These are phyloP conservation scores for Aspergillus aculeatus DNA, from an alignment of 2,329 filamentous ascomycete genomes.

Conservation along the genomic window DNA sequence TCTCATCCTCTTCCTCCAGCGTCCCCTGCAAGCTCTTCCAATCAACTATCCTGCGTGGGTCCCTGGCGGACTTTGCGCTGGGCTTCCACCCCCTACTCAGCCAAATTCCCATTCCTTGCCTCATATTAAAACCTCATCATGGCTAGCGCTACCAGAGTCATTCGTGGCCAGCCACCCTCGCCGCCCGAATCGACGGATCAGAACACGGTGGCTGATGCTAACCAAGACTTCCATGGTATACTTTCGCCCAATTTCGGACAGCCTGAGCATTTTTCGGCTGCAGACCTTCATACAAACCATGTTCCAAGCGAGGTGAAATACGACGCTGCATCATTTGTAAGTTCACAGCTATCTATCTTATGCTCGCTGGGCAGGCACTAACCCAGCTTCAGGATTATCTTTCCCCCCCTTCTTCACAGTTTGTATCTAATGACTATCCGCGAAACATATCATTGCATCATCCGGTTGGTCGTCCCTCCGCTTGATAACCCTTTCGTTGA, in stretches of 20 bases:
- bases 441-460: slow-evolving; percentile 17
- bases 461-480: slow-evolving; percentile 20
- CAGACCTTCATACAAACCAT: slow-evolving; percentile 3
- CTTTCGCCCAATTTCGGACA: slow-evolving; percentile 17
- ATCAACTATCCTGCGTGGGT: not conserved
- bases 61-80: not conserved
- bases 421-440: slow-evolving; percentile 18
- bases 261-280: slow-evolving; percentile 7
- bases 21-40: not conserved
- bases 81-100: not conserved
- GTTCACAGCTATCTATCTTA: slow-evolving; percentile 1
- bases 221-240: slow-evolving; percentile 14
- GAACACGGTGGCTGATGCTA: slow-evolving; percentile 18
- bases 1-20: not conserved
- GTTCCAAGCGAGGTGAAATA: slow-evolving; percentile 8
- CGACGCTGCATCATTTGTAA: slow-evolving; percentile 20
- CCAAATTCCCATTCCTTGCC: slow-evolving; percentile 12
- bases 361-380: not conserved
- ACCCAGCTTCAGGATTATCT: slow-evolving; percentile 8
- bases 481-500: slow-evolving; percentile 15
- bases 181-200: slow-evolving; percentile 31
- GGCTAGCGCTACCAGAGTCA: slow-evolving; percentile 12
- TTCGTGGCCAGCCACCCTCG: slow-evolving; percentile 27
- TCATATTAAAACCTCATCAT: slow-evolving; percentile 5
- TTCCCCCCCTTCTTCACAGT: slow-evolving; percentile 13